Evolutionary conservation across 805 yeast genomes (phyloP), one percentile per base, ranked within the genome.

Genomic region (Candida multigemmis): DNA sequence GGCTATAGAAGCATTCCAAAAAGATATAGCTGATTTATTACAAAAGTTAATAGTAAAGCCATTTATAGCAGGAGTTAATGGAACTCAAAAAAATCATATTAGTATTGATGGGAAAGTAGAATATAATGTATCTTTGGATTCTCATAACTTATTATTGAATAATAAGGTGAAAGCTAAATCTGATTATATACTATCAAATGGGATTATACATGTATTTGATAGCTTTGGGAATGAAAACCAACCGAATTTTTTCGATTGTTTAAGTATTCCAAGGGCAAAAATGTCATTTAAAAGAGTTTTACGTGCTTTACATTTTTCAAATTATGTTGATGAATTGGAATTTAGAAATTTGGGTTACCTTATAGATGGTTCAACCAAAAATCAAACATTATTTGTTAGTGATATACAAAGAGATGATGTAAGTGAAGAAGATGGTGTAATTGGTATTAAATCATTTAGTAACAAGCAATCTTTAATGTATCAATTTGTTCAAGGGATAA

Each of bases 281-380:
- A 41, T 61, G 41, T 44, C 42, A 3, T 61, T 66, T 2, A 33
- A 59, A 12, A 59, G 53, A 30, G 49, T 58, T 5, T 44, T 62
- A 16, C 52, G 37, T 35, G 65, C 65, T 1, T 37, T 57, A 33
- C 62, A 74, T 32, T 74, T 73, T 26, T 60, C 77, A 3, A 60
- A 60, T 15, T 74, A 83, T 46, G 87, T 82, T 5, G 65, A 68
- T n/a, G 94, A 84, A 40, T 38, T 84, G 10, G 60, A 71, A 23
- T 69, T 82, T 28, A 68, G 86, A 32, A 65, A 68, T 8, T 50
- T 84, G 12, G 51, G 60, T 2, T 35, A 65, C 23, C 50, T 83
- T 25, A 68, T 87, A 11, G 78, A 75, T 29, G 74, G 77, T 18
- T 40, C 53, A 2, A 45, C 61, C 0, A 17, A 50, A 0, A 56